Base-by-base conservation (phyloP, 352 stramenopile species). In the Phytopythium mirpurense region DNA sequence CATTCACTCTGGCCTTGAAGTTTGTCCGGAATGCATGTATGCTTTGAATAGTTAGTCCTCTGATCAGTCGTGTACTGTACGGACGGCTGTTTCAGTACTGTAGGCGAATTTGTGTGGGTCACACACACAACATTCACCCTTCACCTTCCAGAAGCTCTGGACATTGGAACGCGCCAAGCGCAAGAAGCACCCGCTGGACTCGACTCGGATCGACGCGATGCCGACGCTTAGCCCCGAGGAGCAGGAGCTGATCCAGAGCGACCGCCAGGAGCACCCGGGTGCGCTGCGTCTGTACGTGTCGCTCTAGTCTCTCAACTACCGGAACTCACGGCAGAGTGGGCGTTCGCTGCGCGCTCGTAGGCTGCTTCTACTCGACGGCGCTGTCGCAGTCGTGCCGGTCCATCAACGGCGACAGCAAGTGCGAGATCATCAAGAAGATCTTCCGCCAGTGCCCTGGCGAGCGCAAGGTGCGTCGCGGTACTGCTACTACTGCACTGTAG, bases 321-420 rank as follows among this genome's bases (percentile, higher is more conserved):
- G n/a, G n/a, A n/a, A n/a, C n/a, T n/a, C n/a, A n/a, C n/a, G n/a
- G n/a, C n/a, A n/a, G n/a, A n/a, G n/a, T n/a, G n/a, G n/a, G n/a
- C n/a, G n/a, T 5, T 31, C 32, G 38, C 19, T 14, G 18, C 11
- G 24, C 24, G 18, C 2, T 4, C 19, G 15, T 38, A 83, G 76
- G 72, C 37, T 93, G 83, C 58, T 89, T 88, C 58, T 90, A 93
- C 61, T 89, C 80, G 35, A 91, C 83, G 51, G 70, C 79, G 23
- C 49, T 93, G 38, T 91, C 80, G 23, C 75, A 88, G 56, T 88
- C 80, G 26, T 90, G 81, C 42, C 72, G 77, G 8, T 86, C 75
- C 15, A 83, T 90, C 23, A 90, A 93, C 49, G 81, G 83, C 41
- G 83, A 93, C 49, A 90, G 74, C 68, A 91, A 89, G 64, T 93